A percentile compares a stretch with the other conserved stretches of the same genome.
Conservation (phyloP, 306 rosid genomes). For the Glycine tomentella region DNA sequence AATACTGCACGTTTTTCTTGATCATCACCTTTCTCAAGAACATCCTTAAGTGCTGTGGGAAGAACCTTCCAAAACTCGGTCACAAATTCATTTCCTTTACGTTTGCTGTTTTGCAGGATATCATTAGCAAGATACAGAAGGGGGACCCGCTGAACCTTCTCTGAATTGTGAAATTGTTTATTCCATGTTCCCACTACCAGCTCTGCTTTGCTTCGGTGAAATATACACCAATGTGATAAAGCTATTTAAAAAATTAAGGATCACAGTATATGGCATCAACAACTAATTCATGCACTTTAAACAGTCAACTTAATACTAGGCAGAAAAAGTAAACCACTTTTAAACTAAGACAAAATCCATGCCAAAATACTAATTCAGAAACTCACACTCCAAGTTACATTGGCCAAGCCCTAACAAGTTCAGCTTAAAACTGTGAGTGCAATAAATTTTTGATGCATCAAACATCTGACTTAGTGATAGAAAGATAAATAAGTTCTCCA, state of each 20-base stretch:
- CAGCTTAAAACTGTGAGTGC: neutral
- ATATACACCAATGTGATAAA: slow-evolving; percentile 97
- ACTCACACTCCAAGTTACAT: slow-evolving; percentile 10
- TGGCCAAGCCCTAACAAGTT: slow-evolving; percentile 36
- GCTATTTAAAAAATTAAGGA: slow-evolving; percentile 71
- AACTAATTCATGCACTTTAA: neutral
- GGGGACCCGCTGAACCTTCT: slow-evolving; percentile 72
- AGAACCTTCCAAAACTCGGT: slow-evolving; percentile 92
- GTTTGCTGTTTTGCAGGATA: slow-evolving; percentile 92
- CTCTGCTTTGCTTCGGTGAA: slow-evolving; percentile 88
- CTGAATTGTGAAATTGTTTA: slow-evolving; percentile 70
- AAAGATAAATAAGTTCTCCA: neutral
- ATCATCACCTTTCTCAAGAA: slow-evolving; percentile 64
- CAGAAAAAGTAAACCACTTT: slow-evolving; percentile 6
- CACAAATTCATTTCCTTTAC: slow-evolving; percentile 96
- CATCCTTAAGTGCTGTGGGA: slow-evolving; percentile 77
- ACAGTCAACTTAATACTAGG: slow-evolving; percentile 7
- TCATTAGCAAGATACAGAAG: slow-evolving; percentile 95
- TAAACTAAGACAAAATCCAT: neutral
- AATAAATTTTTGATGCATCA: slow-evolving; percentile 16
- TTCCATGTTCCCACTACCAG: slow-evolving; percentile 89
- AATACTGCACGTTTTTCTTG: slow-evolving; percentile 65
- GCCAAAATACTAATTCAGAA: neutral
- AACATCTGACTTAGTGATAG: neutral
- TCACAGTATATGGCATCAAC: slow-evolving; percentile 35